Evolutionary conservation across 352 stramenopile species (phyloP), one percentile per base, ranked within the genome.

Genomic region (Phytophthora sojae): DNA sequence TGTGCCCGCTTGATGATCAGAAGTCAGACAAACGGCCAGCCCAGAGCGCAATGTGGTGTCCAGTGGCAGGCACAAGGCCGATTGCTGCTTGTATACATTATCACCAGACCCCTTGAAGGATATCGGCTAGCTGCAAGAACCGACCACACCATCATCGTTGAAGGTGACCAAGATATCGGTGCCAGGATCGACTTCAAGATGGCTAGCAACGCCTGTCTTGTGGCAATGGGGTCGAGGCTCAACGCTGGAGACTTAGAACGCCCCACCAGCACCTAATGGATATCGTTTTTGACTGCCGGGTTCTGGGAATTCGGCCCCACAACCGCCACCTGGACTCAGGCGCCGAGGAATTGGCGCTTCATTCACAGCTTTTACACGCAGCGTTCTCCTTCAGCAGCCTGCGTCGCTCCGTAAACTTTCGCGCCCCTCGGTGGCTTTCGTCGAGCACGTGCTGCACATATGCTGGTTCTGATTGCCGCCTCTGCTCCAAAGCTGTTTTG

Each of bases 371-470:
- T 73, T 69, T 73, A 69, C 66, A 69, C 64, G 9, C 37, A 51
- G 4, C 32, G 29, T 69, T 73, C 66, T 49, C 15, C 19, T 56
- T 23, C 23, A 69, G 52, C 66, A 73, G 66, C 52, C 12, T 67
- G 49, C 26, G 23, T 32, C 32, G 19, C 14, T 0, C 32, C 15
- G 6, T 32, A 61, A 58, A 66, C 49, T 23, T 60, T 60, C 29
- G 56, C 55, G 49, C 56, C 56, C 54, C 30, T 50, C 51, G 44
- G 47, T 29, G 44, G 58, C n/a, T 58, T 72, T 72, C 19, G 19
- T 58, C 67, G 64, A 67, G 58, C 52, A 73, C 65, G 58, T 67
- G 65, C 39, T 44, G 52, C 44, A 52, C 66, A 73, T 29, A 68
- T 73, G 66, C 58, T 59, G 23, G 23, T 47, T 63, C 54, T 60